Conservation (phyloP, 1,284 basidiomycete genomes). For the Ganoderma meredithae region DNA sequence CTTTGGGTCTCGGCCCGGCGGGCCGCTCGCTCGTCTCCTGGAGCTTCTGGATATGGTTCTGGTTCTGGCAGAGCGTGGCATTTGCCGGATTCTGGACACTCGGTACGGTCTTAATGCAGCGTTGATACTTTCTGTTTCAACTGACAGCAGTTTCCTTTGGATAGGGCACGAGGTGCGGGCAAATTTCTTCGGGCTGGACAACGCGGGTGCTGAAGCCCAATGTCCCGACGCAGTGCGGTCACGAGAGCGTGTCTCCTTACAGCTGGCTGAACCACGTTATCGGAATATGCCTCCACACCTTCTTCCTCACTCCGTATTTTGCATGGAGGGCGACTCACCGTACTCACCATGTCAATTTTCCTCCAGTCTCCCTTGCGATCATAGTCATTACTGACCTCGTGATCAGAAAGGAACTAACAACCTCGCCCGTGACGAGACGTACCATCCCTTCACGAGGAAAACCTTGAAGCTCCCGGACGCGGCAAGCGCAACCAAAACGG, state of each 20-base stretch:
- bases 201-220: background rate
- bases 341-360: slow-evolving; percentile 42
- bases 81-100: slow-evolving; percentile 41
- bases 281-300: slow-evolving; percentile 45
- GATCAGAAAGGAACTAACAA: slow-evolving; percentile 43
- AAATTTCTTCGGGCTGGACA: background rate
- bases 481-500: slow-evolving; percentile 37
- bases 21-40: slow-evolving; percentile 16
- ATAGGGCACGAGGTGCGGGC: slow-evolving; percentile 38
- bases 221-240: slow-evolving; percentile 39
- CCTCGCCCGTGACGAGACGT: slow-evolving; percentile 46
- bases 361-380: background rate
- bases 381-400: background rate
- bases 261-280: slow-evolving; percentile 38
- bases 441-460: slow-evolving; percentile 42
- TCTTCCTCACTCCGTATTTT: slow-evolving; percentile 58
- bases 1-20: slow-evolving; percentile 2
- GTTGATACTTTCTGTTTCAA: background rate
- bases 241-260: slow-evolving; percentile 39
- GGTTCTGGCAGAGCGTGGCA: slow-evolving; percentile 42
- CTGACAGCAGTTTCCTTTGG: background rate
- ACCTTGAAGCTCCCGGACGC: slow-evolving; percentile 43
- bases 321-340: slow-evolving; percentile 60
- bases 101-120: slow-evolving; percentile 31
- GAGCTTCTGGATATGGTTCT: slow-evolving; percentile 38